Conservation (phyloP, 148 eudicot genomes). For the Amaranthus palmeri region DNA sequence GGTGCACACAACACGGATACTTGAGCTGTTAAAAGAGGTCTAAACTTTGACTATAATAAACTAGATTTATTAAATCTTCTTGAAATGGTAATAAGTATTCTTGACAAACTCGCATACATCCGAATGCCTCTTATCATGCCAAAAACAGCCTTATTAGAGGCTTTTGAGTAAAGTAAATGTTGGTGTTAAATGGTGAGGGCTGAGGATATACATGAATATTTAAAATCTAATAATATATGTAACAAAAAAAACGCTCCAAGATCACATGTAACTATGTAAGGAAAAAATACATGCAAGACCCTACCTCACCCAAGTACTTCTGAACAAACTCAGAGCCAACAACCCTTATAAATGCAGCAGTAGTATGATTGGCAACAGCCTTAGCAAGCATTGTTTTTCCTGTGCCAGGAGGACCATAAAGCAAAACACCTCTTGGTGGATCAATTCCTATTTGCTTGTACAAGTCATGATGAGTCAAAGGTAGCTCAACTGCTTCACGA, state of each 20-base stretch:
- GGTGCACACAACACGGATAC: background rate
- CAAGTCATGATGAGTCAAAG: constrained; percentile 85
- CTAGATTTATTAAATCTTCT: background rate
- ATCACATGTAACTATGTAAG: background rate
- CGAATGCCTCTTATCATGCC: background rate
- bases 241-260: background rate
- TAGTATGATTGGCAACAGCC: constrained; percentile 91
- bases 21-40: background rate
- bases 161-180: background rate
- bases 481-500: constrained; percentile 93
- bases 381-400: constrained; percentile 96
- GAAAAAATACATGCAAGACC: constrained; percentile 4
- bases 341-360: constrained; percentile 89
- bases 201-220: background rate
- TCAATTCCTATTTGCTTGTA: constrained; percentile 93
- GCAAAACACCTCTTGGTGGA: constrained; percentile 89
- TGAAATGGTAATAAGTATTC: background rate
- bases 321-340: constrained; percentile 97
- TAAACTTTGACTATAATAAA: background rate
- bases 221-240: background rate
- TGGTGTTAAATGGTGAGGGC: background rate
- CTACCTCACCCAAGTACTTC: constrained; percentile 92
- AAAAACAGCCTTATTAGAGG: background rate
- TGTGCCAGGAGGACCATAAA: constrained; percentile 93
- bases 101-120: background rate